A percentile compares a stretch with the other conserved stretches of the same genome.
Conservation (phyloP, 2,329 filamentous ascomycete genomes). For the Nigrograna mackinnonii region DNA sequence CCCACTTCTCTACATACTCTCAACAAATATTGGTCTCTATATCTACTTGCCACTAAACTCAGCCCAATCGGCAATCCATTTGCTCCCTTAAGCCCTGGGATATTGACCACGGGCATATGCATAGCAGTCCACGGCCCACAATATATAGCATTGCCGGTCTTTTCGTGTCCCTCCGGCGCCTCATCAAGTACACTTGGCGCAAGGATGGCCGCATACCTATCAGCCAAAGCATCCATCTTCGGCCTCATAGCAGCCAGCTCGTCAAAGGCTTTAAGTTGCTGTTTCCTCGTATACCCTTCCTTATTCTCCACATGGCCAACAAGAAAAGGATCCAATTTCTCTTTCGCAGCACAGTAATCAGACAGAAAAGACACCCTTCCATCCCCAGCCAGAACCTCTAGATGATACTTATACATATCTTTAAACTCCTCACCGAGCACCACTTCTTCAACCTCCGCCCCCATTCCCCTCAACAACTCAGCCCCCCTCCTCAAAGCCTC, state of each 20-base stretch:
- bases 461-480: slow-evolving; percentile 44
- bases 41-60: slow-evolving; percentile 51
- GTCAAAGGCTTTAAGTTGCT: slow-evolving; percentile 60
- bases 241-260: slow-evolving; percentile 58
- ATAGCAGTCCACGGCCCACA: slow-evolving; percentile 60
- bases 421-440: slow-evolving; percentile 55
- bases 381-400: slow-evolving; percentile 55
- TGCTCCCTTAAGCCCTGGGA: slow-evolving; percentile 64
- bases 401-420: slow-evolving; percentile 57
- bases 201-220: slow-evolving; percentile 58
- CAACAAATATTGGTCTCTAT: slow-evolving; percentile 32
- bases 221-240: slow-evolving; percentile 56
- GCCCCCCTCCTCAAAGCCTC: slow-evolving; percentile 40
- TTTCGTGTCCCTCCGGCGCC: slow-evolving; percentile 57
- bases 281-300: slow-evolving; percentile 46
- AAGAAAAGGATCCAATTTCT: slow-evolving; percentile 51
- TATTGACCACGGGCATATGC: slow-evolving; percentile 66
- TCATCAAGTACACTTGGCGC: slow-evolving; percentile 64
- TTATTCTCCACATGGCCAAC: slow-evolving; percentile 57
- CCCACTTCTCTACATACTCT: slow-evolving; percentile 30
- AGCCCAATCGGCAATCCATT: slow-evolving; percentile 64
- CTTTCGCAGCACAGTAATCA: slow-evolving; percentile 55
- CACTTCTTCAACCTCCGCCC: slow-evolving; percentile 61
- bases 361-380: slow-evolving; percentile 57
- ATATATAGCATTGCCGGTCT: slow-evolving; percentile 60